A percentile compares a stretch with the other conserved stretches of the same genome.
Conservation (phyloP, 371 early-diverging fungal genomes). For the Mortierella sp. region DNA sequence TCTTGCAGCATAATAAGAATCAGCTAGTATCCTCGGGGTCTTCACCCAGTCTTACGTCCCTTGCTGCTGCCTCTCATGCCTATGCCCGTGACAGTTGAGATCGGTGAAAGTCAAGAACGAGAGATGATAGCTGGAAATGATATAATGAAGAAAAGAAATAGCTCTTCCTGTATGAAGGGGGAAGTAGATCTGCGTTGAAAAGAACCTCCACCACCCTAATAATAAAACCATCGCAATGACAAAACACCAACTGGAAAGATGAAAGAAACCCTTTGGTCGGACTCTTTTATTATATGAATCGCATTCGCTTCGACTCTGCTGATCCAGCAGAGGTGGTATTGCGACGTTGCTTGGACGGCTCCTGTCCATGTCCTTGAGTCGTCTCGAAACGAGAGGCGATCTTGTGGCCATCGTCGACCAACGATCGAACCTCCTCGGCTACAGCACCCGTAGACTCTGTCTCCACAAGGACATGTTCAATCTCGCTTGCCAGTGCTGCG, state of each 20-base stretch:
- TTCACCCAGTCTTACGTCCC: neutral
- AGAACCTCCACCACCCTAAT: neutral
- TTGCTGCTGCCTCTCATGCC: neutral
- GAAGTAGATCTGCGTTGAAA: neutral
- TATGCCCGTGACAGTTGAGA: neutral
- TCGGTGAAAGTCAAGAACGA: neutral
- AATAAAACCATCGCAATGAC: constrained; percentile 7
- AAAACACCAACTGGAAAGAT: neutral
- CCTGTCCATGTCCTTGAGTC: neutral
- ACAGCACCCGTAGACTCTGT: neutral
- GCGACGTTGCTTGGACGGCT: neutral
- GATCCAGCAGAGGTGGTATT: too few species aligned
- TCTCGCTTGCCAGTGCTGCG: neutral
- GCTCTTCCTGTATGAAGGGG: neutral
- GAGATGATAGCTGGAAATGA: neutral
- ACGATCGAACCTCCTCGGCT: neutral
- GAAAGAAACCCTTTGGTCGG: neutral
- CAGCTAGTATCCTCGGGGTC: neutral
- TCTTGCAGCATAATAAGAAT: constrained; percentile 1
- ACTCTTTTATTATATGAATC: constrained; percentile 19
- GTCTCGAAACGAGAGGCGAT: constrained; percentile 4
- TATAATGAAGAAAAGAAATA: neutral
- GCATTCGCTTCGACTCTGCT: constrained; percentile 12
- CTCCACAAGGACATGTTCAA: neutral
- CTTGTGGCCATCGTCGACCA: constrained; percentile 8